Base-by-base conservation (phyloP, 139 green algal species). In the Chlamydomonas schloesseri region DNA sequence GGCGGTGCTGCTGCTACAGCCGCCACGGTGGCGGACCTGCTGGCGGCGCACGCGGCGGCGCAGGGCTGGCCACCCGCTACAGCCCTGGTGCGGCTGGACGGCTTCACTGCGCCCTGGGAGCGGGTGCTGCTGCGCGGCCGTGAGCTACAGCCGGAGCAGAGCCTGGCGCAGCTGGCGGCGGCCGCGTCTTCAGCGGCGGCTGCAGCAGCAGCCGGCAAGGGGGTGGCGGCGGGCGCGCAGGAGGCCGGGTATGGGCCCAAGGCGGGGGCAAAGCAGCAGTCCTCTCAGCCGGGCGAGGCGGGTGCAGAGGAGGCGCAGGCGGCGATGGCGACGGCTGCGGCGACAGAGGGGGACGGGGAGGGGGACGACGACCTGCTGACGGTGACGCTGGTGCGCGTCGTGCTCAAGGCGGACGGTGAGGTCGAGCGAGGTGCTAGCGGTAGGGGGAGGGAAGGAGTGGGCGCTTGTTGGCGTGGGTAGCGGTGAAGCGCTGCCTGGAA, bases 71-170 rank as follows among this genome's bases (percentile, higher is more conserved):
- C 55, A 29, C 84, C 91, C 6, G 89, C 83, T 15, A 34, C 79
- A 29, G 62, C 81, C 18, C 88, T 96, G 55, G n/a, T 87, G 33
- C 84, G 91, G n/a, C 88, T 96, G 58, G 92, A 95, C 55, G 89
- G 90, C n/a, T 96, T 95, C 79, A 55, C 74, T 0, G 93, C 88
- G 34, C 82, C 89, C 21, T 96, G 93, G 93, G 87, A 95, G 83
- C 69, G 92, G 0, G 69, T 76, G 72, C 65, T 89, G 20, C 37
- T 18, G 60, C 47, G 74, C 0, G 84, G 84, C 26, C 26, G 84
- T 17, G 84, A 88, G 64, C 67, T 88, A 46, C 24, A 23, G 64
- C 50, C 50, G 5, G 28, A 17, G 1, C 50, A 62, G 31, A 2
- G 14, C 13, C 58, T 88, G 21, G 60, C 60, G 28, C 42, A 50